These are phyloP conservation scores for Aspergillus mulundensis DNA, from an alignment of 495 filamentous ascomycete species.

Conservation along the genomic window DNA sequence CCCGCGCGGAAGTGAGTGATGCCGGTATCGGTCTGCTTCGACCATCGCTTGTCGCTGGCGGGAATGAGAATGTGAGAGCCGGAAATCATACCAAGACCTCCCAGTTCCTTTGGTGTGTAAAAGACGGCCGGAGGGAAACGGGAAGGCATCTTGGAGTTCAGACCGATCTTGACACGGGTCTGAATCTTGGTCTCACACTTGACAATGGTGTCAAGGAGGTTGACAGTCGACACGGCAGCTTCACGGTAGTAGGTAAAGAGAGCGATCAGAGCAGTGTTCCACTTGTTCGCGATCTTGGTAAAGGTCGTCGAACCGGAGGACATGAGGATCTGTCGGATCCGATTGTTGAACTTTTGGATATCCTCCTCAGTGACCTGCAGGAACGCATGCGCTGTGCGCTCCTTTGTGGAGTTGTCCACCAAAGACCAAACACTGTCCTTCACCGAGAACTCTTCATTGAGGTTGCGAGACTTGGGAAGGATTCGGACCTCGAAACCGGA, in stretches of 20 bases:
- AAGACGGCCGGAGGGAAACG: constrained; percentile 99
- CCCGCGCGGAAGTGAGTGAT: constrained; percentile 97
- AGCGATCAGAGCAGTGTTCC: constrained; percentile 98
- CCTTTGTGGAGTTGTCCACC: constrained; percentile 93
- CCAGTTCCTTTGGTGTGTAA: constrained; percentile 98
- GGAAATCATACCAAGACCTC: constrained; percentile 98
- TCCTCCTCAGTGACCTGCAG: constrained; percentile 98
- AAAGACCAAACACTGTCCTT: constrained; percentile 98
- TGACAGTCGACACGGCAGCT: constrained; percentile 95
- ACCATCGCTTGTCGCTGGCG: constrained; percentile 96
- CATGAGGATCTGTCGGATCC: constrained; percentile 98
- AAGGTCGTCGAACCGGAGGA: constrained; percentile 98
- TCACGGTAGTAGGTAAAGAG: constrained; percentile 99
- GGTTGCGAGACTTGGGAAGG: constrained; percentile 90
- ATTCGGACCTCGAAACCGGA: constrained; percentile 97
- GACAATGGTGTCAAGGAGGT: constrained; percentile 94
- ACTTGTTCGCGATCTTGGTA: constrained; percentile 99
- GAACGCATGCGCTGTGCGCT: constrained; percentile 96
- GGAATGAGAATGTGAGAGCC: constrained; percentile 98
- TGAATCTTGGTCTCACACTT: constrained; percentile 99
- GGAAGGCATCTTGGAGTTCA: constrained; percentile 99
- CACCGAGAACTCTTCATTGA: constrained; percentile 92
- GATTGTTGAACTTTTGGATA: constrained; percentile 98
- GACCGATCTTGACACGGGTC: constrained; percentile 96
- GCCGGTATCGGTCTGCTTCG: constrained; percentile 93